Evolutionary conservation across 148 eudicot species (phyloP).

Genomic region (Rhododendron williamsianum): DNA sequence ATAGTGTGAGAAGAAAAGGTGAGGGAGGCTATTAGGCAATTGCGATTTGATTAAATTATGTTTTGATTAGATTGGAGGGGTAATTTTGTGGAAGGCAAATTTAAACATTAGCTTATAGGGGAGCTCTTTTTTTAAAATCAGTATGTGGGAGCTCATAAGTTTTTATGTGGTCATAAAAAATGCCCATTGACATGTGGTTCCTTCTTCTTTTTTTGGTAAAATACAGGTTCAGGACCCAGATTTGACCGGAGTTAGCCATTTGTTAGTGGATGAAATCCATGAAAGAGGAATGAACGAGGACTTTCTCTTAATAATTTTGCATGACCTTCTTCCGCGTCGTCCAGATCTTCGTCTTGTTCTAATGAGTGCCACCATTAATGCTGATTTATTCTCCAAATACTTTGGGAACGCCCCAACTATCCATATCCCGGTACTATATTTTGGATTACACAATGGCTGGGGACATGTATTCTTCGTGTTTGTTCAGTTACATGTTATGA

Average conservation of each 20-base stretch:
- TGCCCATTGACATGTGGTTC: conserved; percentile 5
- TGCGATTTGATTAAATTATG: neutral
- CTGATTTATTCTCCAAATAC: conserved; percentile 84
- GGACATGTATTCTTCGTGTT: conserved; percentile 1
- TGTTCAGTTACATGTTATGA: conserved; percentile 1
- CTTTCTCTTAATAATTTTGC: conserved; percentile 77
- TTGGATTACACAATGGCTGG: conserved; percentile 9
- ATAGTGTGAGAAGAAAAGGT: neutral
- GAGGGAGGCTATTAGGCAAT: neutral
- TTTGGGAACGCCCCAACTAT: conserved; percentile 86
- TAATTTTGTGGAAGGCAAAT: neutral
- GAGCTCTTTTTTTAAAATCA: neutral
- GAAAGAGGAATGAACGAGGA: conserved; percentile 99
- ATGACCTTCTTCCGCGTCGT: conserved; percentile 88
- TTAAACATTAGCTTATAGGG: neutral
- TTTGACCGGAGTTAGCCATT: conserved; percentile 85
- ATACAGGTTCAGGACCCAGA: conserved; percentile 77
- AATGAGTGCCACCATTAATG: conserved; percentile 98
- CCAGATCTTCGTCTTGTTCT: conserved; percentile 80
- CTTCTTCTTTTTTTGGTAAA: conserved; percentile 6
- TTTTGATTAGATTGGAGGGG: neutral
- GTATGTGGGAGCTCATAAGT: conserved; percentile 3
- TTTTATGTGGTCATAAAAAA: neutral
- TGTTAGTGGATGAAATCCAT: conserved; percentile 97
- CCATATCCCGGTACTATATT: conserved; percentile 68